Evolutionary conservation across 2,329 filamentous ascomycete genomes (phyloP).

Genomic region (Ophiosphaerella korrae): DNA sequence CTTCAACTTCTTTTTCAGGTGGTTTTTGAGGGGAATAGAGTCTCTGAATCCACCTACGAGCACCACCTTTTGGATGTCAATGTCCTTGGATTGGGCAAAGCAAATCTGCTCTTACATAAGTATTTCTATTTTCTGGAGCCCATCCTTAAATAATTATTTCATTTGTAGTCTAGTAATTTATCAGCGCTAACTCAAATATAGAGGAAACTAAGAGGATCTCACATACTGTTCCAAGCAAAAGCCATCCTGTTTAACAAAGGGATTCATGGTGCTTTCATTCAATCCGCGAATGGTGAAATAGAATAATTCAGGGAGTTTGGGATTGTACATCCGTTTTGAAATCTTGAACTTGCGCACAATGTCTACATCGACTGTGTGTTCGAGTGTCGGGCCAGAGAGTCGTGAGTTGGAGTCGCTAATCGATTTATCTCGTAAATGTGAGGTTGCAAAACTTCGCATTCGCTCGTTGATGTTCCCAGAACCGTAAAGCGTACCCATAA

Average conservation of each 20-base stretch:
- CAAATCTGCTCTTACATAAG: conserved; percentile 11
- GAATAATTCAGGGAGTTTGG: conserved; percentile 1
- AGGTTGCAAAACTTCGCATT: conserved; percentile 2
- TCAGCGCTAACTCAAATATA: not conserved
- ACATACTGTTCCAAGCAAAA: conserved; percentile 14
- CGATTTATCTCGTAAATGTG: not conserved
- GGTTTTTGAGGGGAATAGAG: conserved; percentile 10
- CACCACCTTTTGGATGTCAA: conserved; percentile 10
- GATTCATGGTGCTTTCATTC: not conserved
- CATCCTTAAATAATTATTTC: conserved; percentile 5
- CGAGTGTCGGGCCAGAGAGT: not conserved
- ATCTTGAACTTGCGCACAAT: conserved; percentile 12
- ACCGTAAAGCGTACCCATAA: conserved; percentile 10
- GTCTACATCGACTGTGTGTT: conserved; percentile 3
- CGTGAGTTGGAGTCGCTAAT: not conserved
- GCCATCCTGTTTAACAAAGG: not conserved
- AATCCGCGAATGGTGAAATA: conserved; percentile 6
- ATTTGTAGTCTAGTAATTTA: conserved; percentile 5
- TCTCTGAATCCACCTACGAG: conserved; percentile 20
- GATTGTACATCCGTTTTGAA: not conserved
- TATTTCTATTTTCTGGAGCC: conserved; percentile 6
- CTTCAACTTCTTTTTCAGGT: not conserved
- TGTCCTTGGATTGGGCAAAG: not conserved
- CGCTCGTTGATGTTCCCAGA: conserved; percentile 11
- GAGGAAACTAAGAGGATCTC: too few species aligned